Conservation (phyloP, 2,329 filamentous ascomycete genomes). For the Ophiognomonia clavigignenti-juglandacearum region DNA sequence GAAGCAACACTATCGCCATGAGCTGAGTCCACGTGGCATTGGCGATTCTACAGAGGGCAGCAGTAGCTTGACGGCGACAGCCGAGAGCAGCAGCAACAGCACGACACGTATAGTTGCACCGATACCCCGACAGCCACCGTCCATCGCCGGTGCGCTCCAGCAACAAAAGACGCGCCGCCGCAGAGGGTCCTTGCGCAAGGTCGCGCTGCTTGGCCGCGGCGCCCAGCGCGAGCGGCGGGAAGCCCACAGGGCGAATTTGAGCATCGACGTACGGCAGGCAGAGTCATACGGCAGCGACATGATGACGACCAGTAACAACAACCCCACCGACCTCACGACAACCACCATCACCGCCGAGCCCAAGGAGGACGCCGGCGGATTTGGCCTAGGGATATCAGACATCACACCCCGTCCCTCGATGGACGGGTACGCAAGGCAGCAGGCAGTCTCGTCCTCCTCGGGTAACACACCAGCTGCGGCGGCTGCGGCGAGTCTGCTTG, state of each 20-base stretch:
- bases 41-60: too few relatives aligned
- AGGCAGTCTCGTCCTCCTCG: too few relatives aligned
- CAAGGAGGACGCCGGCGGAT: constrained; percentile 22
- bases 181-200: constrained; percentile 82
- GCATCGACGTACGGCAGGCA: constrained; percentile 35
- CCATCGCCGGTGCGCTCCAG: constrained; percentile 36
- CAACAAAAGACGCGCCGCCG: constrained; percentile 60
- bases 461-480: constrained; percentile 17
- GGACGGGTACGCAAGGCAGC: constrained; percentile 37
- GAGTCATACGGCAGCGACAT: constrained; percentile 13
- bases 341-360: constrained; percentile 8
- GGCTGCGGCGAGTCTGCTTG: constrained; percentile 12
- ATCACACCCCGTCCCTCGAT: constrained; percentile 41
- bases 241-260: constrained; percentile 33
- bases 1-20: constrained; percentile 16
- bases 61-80: too few relatives aligned
- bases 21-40: constrained; percentile 17
- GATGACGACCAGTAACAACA: not conserved
- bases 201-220: constrained; percentile 73
- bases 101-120: constrained; percentile 18
- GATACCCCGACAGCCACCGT: constrained; percentile 27
- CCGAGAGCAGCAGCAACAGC: not conserved
- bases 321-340: constrained; percentile 7
- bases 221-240: constrained; percentile 57
- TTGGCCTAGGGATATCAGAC: constrained; percentile 45